Base-by-base conservation (phyloP, 2,329 filamentous ascomycete genomes). In the Hypomyces perniciosus region DNA sequence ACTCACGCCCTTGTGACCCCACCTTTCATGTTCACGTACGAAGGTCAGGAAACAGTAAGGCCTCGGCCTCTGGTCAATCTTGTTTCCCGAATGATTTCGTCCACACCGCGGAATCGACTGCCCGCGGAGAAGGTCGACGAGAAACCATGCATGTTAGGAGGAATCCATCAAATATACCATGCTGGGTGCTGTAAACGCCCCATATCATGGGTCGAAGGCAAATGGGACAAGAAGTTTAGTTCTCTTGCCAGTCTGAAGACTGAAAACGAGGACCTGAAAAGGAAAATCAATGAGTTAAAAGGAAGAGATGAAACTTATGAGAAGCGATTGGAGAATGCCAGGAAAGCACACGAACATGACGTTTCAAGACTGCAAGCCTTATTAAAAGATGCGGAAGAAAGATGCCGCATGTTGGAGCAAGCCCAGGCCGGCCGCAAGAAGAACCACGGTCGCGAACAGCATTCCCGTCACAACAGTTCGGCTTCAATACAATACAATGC, bases 121-220 rank as follows among this genome's bases (percentile, higher is more conserved):
- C 55, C 63, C 0, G 70, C 68, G 4, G 62, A 66, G 28, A 64
- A 69, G 40, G 64, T 72, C 12, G 68, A 72, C 44, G 62, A 65
- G 4, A 71, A 71, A 44, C 61, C 77, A 4, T 69, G 68, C 1
- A 70, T 69, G 56, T 63, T 77, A 0, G 74, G 74, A 4, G 73
- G 73, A 5, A 63, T 76, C 27, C 70, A 74, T 37, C 73, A 77
- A 48, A 67, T 74, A 5, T 76, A 76, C 54, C 74, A 76, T 54
- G 66, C 67, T 9, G 57, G 61, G 20, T 76, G 73, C 56, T 77
- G 74, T 58, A 75, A 70, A 56, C 66, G 68, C 8, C 65, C 66
- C 0, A 59, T 66, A 12, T 63, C 65, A 2, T 67, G 65, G 61
- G 60, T 70, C 5, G 65, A 68, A 54, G 61, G 67, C 31, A 65